Conservation (phyloP, 257 asterid species). For the Rhazya stricta region DNA sequence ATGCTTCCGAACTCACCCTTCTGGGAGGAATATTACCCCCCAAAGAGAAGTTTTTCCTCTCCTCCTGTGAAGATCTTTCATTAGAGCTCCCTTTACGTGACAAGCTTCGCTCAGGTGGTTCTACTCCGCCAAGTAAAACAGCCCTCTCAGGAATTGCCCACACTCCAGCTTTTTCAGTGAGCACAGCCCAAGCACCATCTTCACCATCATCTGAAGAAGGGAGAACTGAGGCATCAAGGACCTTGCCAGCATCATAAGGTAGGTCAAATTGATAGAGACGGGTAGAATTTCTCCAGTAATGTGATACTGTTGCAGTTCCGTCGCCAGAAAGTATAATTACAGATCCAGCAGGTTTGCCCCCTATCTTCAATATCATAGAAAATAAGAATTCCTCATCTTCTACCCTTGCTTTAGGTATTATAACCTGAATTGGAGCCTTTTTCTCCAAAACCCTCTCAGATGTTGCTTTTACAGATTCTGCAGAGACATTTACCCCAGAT, state of each 20-base stretch:
- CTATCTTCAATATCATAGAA: slow-evolving; percentile 77
- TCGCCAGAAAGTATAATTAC: slow-evolving; percentile 81
- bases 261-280: slow-evolving; percentile 87
- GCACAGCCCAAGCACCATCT: slow-evolving; percentile 91
- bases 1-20: slow-evolving; percentile 77
- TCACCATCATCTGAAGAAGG: slow-evolving; percentile 65
- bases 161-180: slow-evolving; percentile 93
- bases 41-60: slow-evolving; percentile 49
- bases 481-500: slow-evolving; percentile 56
- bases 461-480: slow-evolving; percentile 35
- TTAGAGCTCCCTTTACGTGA: slow-evolving; percentile 91
- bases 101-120: slow-evolving; percentile 93
- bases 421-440: slow-evolving; percentile 80
- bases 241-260: slow-evolving; percentile 92
- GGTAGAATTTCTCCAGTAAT: slow-evolving; percentile 80
- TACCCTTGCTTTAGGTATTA: slow-evolving; percentile 90
- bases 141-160: slow-evolving; percentile 99
- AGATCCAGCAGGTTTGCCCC: slow-evolving; percentile 94
- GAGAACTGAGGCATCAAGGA: slow-evolving; percentile 83
- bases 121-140: slow-evolving; percentile 82
- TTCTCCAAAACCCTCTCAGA: slow-evolving; percentile 70
- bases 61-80: slow-evolving; percentile 62
- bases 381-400: slow-evolving; percentile 85
- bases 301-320: slow-evolving; percentile 97
- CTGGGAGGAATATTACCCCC: slow-evolving; percentile 62